Conservation (phyloP, 2,329 filamentous ascomycete species). For the Alternaria sp. region DNA sequence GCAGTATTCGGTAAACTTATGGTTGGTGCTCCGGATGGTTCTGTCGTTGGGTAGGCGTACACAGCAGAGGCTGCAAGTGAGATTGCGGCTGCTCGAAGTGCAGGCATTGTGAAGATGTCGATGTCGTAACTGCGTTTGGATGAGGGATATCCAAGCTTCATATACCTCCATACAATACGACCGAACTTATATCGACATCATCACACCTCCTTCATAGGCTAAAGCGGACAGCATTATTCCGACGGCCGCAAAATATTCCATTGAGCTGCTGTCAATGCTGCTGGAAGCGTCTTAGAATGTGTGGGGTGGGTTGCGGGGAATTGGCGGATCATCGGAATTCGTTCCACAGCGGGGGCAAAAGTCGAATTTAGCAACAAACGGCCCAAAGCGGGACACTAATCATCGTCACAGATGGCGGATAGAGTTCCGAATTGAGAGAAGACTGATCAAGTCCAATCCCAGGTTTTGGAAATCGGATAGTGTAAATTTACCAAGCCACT, state of each 20-base stretch:
- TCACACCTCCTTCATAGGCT: not conserved
- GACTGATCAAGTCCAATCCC: not conserved
- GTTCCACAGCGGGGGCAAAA: constrained; percentile 4
- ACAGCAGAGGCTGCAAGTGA: constrained; percentile 1
- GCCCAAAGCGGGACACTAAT: not conserved
- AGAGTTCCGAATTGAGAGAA: not conserved
- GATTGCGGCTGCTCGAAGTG: constrained; percentile 1
- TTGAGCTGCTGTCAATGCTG: not conserved
- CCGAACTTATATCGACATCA: not conserved
- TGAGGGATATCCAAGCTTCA: not conserved
- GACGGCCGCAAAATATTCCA: constrained; percentile 13
- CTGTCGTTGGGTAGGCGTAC: constrained; percentile 4
- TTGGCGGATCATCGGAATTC: constrained; percentile 5
- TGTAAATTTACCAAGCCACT: not conserved
- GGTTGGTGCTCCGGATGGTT: not conserved
- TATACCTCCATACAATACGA: not conserved
- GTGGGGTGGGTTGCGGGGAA: constrained; percentile 12
- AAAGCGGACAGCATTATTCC: constrained; percentile 4
- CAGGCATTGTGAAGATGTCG: not conserved
- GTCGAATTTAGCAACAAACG: not conserved
- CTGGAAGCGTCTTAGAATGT: constrained; percentile 4
- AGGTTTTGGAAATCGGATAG: not conserved
- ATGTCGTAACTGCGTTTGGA: not conserved
- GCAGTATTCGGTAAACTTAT: constrained; percentile 14
- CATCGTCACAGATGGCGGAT: not conserved